Evolutionary conservation across 495 filamentous ascomycete species (phyloP).

Genomic region (Darksidea phi): DNA sequence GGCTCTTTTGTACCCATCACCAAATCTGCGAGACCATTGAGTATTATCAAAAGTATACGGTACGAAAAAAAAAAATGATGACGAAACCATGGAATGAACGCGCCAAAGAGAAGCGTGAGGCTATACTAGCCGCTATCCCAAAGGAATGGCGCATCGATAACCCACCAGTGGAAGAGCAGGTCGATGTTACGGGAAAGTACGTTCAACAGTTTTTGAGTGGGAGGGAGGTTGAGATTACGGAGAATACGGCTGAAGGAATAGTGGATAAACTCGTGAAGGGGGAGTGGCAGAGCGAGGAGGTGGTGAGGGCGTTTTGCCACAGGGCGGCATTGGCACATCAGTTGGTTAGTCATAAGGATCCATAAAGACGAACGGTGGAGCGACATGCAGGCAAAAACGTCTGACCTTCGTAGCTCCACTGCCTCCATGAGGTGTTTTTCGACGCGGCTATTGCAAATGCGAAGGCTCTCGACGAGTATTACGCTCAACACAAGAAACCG

Average conservation of each 20-base stretch:
- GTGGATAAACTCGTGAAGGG: conserved; percentile 38
- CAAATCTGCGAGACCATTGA: no score
- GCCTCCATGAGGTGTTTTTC: conserved; percentile 47
- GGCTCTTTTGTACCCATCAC: no score
- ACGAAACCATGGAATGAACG: conserved; percentile 16
- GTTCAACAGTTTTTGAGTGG: conserved; percentile 57
- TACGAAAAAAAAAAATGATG: no score
- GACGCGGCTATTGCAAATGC: conserved; percentile 40
- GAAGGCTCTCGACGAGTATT: conserved; percentile 40
- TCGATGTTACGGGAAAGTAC: conserved; percentile 62
- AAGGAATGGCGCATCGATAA: conserved; percentile 54
- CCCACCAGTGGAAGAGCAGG: conserved; percentile 53
- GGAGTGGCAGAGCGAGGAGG: conserved; percentile 45
- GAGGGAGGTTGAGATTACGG: conserved; percentile 52
- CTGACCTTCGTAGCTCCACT: conserved; percentile 32
- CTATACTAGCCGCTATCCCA: conserved; percentile 57
- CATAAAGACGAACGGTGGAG: background rate
- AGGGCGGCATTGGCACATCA: conserved; percentile 48
- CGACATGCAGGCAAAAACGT: background rate
- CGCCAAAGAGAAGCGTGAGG: conserved; percentile 49
- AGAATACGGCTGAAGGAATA: conserved; percentile 45
- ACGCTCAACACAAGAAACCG: conserved; percentile 37
- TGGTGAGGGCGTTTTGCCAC: conserved; percentile 46
- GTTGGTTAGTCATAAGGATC: conserved; percentile 42
- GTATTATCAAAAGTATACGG: no score